Evolutionary conservation across 2,329 filamentous ascomycete species (phyloP).

Genomic region (Colletotrichum tabaci): DNA sequence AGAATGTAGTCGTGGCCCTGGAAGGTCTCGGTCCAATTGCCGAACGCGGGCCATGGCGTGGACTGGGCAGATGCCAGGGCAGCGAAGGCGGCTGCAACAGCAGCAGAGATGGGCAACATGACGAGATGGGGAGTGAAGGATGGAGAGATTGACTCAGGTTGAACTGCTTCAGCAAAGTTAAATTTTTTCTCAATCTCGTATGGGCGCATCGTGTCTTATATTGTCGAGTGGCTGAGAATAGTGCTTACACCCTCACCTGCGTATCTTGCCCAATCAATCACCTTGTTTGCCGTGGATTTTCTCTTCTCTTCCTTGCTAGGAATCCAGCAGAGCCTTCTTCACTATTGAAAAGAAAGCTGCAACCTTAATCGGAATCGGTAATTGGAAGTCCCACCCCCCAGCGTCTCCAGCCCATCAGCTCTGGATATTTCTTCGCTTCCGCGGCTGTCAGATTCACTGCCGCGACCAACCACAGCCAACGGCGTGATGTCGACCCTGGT

Average conservation of each 20-base stretch:
- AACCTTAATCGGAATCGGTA: not conserved
- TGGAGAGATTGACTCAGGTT: not conserved
- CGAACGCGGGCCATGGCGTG: conserved; percentile 31
- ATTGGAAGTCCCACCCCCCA: not conserved
- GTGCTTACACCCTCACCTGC: not conserved
- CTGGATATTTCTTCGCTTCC: not conserved
- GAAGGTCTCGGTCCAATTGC: conserved; percentile 32
- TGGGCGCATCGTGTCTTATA: not conserved
- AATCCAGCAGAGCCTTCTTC: not conserved
- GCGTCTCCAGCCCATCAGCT: not conserved
- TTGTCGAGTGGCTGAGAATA: not conserved
- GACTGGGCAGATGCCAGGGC: not conserved
- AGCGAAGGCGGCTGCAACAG: not conserved
- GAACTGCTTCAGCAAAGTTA: not conserved
- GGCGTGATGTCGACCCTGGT: not conserved
- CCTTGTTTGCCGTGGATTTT: not conserved
- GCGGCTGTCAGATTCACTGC: not conserved
- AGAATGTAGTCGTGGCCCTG: conserved; percentile 32
- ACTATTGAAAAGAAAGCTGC: conserved; percentile 2
- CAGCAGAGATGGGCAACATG: conserved; percentile 9
- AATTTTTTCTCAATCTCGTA: not conserved
- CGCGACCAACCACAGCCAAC: not conserved
- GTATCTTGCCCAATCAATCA: conserved; percentile 4
- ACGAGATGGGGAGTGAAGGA: not conserved
- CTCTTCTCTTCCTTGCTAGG: too few relatives aligned